Evolutionary conservation across 2,329 filamentous ascomycete genomes (phyloP).

Genomic region (Tolypocladium inflatum): DNA sequence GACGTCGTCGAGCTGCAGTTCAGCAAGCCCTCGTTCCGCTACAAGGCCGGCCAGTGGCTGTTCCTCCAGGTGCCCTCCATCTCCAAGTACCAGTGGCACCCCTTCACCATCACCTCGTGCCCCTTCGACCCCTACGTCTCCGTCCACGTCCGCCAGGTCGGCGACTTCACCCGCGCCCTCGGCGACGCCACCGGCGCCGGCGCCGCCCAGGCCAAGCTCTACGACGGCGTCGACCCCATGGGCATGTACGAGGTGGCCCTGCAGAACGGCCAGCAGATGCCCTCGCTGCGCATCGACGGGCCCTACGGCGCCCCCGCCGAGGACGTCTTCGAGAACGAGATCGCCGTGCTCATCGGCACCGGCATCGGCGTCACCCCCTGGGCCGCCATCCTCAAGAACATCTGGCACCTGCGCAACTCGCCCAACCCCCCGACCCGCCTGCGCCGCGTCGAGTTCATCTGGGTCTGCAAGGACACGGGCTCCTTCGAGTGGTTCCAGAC

Average conservation of each 20-base stretch:
- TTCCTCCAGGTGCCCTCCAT: conserved; percentile 90
- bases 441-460: conserved; percentile 95
- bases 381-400: conserved; percentile 88
- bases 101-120: conserved; percentile 97
- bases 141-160: conserved; percentile 90
- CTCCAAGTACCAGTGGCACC: conserved; percentile 90
- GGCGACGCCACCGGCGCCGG: conserved; percentile 93
- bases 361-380: conserved; percentile 83
- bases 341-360: conserved; percentile 75
- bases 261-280: conserved; percentile 89
- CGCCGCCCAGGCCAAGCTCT: conserved; percentile 75
- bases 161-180: conserved; percentile 91
- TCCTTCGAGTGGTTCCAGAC: conserved; percentile 99
- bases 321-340: conserved; percentile 92
- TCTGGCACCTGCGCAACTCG: conserved; percentile 88
- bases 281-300: conserved; percentile 78
- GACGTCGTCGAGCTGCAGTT: conserved; percentile 98
- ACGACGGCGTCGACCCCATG: conserved; percentile 82
- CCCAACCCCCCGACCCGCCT: conserved; percentile 85
- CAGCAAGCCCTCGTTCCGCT: conserved; percentile 89
- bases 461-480: conserved; percentile 91
- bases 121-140: conserved; percentile 93
- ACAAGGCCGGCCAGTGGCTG: conserved; percentile 97
- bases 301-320: conserved; percentile 95
- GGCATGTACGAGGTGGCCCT: conserved; percentile 98